phyloP scores from a whole-genome alignment of 73 alveolate genomes.

The Paramecium sexaurelia region DNA sequence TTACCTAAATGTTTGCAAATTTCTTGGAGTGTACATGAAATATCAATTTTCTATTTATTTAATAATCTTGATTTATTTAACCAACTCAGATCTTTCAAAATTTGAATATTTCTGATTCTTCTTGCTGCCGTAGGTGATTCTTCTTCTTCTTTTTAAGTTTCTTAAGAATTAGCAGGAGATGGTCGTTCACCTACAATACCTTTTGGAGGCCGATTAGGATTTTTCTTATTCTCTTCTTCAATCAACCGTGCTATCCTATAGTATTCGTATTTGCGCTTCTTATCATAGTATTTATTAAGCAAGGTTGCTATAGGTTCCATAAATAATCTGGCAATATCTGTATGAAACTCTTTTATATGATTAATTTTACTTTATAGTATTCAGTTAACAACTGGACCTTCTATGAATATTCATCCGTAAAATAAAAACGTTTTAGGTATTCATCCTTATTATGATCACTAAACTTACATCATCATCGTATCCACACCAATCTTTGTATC shows the following conservation, averaged over 20 bases:
- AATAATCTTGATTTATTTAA: neutral
- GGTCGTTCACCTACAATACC: constrained; percentile 67
- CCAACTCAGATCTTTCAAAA: neutral
- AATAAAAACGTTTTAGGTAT: constrained; percentile 51
- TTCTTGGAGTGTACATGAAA: neutral
- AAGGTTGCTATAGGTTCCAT: constrained; percentile 59
- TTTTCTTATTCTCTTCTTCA: constrained; percentile 65
- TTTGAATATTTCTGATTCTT: neutral
- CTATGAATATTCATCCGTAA: constrained; percentile 50
- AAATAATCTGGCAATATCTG: constrained; percentile 57
- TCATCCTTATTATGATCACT: constrained; percentile 22
- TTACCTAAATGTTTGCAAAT: neutral
- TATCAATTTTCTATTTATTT: neutral
- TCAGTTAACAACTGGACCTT: constrained; percentile 62
- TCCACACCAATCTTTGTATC: constrained; percentile 11
- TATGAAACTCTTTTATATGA: constrained; percentile 26
- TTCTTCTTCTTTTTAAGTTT: neutral
- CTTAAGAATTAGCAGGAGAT: constrained; percentile 36
- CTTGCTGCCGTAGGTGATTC: neutral
- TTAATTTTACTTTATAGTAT: constrained; percentile 46
- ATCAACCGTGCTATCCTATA: constrained; percentile 60
- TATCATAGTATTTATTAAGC: constrained; percentile 47
- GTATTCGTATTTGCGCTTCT: constrained; percentile 59
- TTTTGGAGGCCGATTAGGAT: constrained; percentile 65
- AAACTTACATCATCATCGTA: constrained; percentile 25